A percentile compares a stretch with the other conserved stretches of the same genome.
Conservation (phyloP, 192 early-diverging fungal species). For the Geosiphon pyriformis region DNA sequence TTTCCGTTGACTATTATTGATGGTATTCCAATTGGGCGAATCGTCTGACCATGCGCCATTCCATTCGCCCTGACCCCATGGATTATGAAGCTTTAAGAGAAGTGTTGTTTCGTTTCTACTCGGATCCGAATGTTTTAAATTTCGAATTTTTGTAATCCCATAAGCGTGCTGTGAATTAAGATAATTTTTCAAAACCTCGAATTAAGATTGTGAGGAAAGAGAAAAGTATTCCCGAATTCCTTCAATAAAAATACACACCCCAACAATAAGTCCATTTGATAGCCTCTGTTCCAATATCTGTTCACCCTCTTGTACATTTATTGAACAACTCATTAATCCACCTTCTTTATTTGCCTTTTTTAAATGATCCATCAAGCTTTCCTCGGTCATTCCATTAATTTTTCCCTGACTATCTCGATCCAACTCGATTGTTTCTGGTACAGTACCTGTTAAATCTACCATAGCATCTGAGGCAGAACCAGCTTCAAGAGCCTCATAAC, state of each 20-base stretch:
- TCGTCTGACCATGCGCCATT: slow-evolving; percentile 35
- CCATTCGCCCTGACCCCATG: slow-evolving; percentile 33
- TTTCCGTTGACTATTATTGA: slow-evolving; percentile 32
- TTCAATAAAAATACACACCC: too few relatives aligned
- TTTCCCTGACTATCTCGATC: neutral
- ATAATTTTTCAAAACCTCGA: too few relatives aligned
- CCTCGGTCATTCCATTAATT: slow-evolving; percentile 23
- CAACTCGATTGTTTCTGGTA: slow-evolving; percentile 40
- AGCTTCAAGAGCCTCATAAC: slow-evolving; percentile 32
- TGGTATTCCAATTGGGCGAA: slow-evolving; percentile 35
- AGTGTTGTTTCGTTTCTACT: slow-evolving; percentile 22
- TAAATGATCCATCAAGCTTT: slow-evolving; percentile 29
- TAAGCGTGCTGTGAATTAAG: slow-evolving; percentile 32
- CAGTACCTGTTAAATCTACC: slow-evolving; percentile 40
- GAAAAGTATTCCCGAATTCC: neutral
- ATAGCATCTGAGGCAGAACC: slow-evolving; percentile 31
- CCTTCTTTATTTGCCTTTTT: slow-evolving; percentile 8
- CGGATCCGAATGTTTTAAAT: slow-evolving; percentile 28
- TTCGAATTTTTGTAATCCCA: slow-evolving; percentile 32
- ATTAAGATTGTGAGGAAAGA: neutral
- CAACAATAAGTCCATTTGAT: slow-evolving; percentile 29
- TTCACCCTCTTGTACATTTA: slow-evolving; percentile 20
- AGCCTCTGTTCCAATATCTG: slow-evolving; percentile 3
- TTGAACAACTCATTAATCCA: slow-evolving; percentile 41
- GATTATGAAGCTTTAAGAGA: slow-evolving; percentile 39